Evolutionary conservation across 306 rosid genomes (phyloP).

Genomic region (Vigna angularis): DNA sequence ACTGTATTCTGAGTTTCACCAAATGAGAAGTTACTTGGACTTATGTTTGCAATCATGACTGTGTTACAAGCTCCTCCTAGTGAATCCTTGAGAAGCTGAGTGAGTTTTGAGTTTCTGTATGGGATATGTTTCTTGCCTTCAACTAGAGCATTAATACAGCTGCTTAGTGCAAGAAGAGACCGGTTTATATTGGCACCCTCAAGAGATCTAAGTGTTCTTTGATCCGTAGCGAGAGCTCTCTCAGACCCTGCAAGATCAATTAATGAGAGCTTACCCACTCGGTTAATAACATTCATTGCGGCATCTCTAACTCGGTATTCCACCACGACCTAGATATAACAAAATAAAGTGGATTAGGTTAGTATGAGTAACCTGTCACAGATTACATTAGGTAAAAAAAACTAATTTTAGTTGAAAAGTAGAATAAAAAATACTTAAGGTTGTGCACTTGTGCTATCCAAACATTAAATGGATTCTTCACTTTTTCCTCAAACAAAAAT

Average conservation of each 20-base stretch:
- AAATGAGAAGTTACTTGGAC: constrained; percentile 89
- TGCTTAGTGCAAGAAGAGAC: constrained; percentile 92
- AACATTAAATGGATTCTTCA: too few species aligned
- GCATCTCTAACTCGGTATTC: constrained; percentile 85
- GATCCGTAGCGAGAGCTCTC: constrained; percentile 97
- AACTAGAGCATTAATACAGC: constrained; percentile 95
- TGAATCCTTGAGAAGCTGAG: constrained; percentile 97
- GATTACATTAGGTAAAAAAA: background rate
- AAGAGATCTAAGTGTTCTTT: constrained; percentile 88
- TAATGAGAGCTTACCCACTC: constrained; percentile 90
- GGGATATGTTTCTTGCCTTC: constrained; percentile 99
- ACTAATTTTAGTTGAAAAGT: background rate
- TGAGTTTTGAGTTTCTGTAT: constrained; percentile 87
- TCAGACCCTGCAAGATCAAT: constrained; percentile 99
- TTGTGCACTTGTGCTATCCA: too few species aligned
- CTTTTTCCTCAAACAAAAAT: background rate
- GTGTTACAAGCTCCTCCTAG: constrained; percentile 93
- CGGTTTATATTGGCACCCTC: constrained; percentile 98
- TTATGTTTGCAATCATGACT: constrained; percentile 95
- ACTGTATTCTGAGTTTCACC: constrained; percentile 97
- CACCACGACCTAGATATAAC: constrained; percentile 69
- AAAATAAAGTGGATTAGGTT: constrained; percentile 34
- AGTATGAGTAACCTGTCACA: constrained; percentile 34
- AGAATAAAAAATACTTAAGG: background rate
- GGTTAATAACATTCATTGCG: constrained; percentile 69